These are phyloP conservation scores for Zelonia costaricensis DNA, from an alignment of 208 protist species.

Conservation along the genomic window DNA sequence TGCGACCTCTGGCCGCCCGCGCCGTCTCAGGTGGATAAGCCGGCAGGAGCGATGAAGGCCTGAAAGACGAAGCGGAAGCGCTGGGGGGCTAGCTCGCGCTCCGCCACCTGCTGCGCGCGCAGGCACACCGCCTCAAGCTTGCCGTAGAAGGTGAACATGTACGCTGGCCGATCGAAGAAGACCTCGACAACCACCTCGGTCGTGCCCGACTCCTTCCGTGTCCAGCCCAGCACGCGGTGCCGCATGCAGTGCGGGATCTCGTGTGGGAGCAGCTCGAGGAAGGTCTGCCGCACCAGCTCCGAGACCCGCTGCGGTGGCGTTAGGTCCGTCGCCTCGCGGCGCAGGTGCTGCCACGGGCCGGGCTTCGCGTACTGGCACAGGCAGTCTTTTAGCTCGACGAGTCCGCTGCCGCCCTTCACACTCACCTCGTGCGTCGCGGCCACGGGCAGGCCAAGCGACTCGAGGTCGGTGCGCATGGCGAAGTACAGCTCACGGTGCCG, in stretches of 20 bases:
- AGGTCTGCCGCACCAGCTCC: slow-evolving; percentile 82
- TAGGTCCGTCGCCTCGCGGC: slow-evolving; percentile 71
- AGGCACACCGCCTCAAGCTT: slow-evolving; percentile 86
- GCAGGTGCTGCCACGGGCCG: slow-evolving; percentile 70
- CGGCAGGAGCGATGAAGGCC: slow-evolving; percentile 81
- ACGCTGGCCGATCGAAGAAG: slow-evolving; percentile 87
- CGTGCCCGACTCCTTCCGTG: slow-evolving; percentile 72
- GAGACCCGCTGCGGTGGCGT: slow-evolving; percentile 70
- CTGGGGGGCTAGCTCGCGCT: slow-evolving; percentile 53
- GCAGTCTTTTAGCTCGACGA: slow-evolving; percentile 90
- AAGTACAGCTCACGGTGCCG: slow-evolving; percentile 89
- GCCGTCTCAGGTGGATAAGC: slow-evolving; percentile 55
- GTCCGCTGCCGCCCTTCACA: slow-evolving; percentile 79
- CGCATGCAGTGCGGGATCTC: slow-evolving; percentile 86
- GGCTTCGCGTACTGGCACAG: slow-evolving; percentile 77
- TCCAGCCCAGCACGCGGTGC: slow-evolving; percentile 88
- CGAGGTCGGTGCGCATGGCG: slow-evolving; percentile 84
- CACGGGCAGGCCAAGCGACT: slow-evolving; percentile 70
- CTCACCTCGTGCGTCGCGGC: slow-evolving; percentile 74
- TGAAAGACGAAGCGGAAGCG: slow-evolving; percentile 89
- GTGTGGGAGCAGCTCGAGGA: slow-evolving; percentile 84
- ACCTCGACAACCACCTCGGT: slow-evolving; percentile 91
- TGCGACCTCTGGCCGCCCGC: no score
- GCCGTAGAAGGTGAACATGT: slow-evolving; percentile 91
- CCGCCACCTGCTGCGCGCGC: slow-evolving; percentile 63